Evolutionary conservation across 805 yeast genomes (phyloP).

Genomic region (Yamadazyma ubonensis): DNA sequence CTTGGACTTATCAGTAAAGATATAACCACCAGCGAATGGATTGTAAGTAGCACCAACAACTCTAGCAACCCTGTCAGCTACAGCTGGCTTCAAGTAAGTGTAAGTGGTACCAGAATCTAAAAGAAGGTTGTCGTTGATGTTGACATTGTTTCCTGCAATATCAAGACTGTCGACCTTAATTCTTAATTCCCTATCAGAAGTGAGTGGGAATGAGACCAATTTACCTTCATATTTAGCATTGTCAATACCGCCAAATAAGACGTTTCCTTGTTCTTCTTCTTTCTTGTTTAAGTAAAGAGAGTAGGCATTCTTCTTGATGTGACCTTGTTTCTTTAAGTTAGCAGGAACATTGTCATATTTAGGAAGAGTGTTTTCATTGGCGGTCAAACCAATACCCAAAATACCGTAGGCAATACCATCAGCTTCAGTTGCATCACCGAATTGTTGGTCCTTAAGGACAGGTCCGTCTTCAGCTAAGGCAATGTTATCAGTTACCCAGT

Average conservation of each 20-base stretch:
- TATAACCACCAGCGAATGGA: slow-evolving; percentile 3
- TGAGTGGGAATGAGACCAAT: slow-evolving; percentile 22
- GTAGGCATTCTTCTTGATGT: slow-evolving; percentile 34
- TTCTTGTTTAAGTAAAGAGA: slow-evolving; percentile 32
- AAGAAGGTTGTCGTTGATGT: slow-evolving; percentile 14
- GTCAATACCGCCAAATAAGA: slow-evolving; percentile 36
- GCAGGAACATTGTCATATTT: slow-evolving; percentile 34
- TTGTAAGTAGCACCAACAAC: slow-evolving; percentile 35
- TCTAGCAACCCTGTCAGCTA: slow-evolving; percentile 33
- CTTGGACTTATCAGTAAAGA: slow-evolving; percentile 1
- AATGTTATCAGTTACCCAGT: slow-evolving; percentile 18
- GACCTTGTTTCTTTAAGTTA: slow-evolving; percentile 31
- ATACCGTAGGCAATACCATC: slow-evolving; percentile 26
- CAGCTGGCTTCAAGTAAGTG: slow-evolving; percentile 37
- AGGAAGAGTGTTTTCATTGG: slow-evolving; percentile 10
- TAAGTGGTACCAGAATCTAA: slow-evolving; percentile 37
- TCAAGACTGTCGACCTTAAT: slow-evolving; percentile 47
- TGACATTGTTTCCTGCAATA: too few relatives aligned
- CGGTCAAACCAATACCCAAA: slow-evolving; percentile 19
- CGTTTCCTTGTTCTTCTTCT: slow-evolving; percentile 22
- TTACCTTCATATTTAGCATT: slow-evolving; percentile 20
- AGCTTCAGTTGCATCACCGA: slow-evolving; percentile 17
- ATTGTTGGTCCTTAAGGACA: slow-evolving; percentile 11
- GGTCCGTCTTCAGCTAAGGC: slow-evolving; percentile 25
- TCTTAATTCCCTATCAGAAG: slow-evolving; percentile 35